Conservation (phyloP, 139 green algal species). For the Deuterostichococcus epilithicus region DNA sequence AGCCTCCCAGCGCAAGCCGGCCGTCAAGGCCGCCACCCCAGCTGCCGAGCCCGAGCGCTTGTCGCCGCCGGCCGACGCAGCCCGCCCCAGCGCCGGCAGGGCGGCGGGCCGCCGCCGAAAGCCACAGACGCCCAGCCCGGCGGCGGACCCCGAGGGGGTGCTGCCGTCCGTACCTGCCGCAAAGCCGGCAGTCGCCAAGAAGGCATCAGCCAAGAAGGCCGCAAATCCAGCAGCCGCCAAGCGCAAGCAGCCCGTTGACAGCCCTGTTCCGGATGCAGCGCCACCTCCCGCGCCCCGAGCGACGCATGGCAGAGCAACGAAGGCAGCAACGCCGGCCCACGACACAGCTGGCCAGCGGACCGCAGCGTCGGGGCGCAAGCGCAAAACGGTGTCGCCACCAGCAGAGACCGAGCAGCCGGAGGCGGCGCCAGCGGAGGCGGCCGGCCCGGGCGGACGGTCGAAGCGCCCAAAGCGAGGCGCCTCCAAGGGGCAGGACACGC, state of each 20-base stretch:
- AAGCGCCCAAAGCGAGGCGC: no score
- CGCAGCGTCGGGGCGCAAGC: not conserved
- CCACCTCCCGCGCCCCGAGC: no score
- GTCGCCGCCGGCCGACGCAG: no score
- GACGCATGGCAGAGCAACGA: not conserved
- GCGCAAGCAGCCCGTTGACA: not conserved
- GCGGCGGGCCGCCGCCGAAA: not conserved
- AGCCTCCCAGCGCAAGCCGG: no score
- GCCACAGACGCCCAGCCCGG: not conserved
- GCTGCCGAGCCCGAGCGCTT: no score
- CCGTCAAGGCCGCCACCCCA: not conserved
- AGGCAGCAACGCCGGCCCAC: no score
- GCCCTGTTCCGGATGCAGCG: not conserved
- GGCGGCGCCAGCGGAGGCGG: not conserved
- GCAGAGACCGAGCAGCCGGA: not conserved
- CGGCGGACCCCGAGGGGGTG: not conserved
- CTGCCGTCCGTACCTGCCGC: no score
- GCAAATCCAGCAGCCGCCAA: not conserved
- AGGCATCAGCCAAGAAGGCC: not conserved
- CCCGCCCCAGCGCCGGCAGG: not conserved
- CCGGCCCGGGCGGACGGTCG: no score
- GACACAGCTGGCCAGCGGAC: no score
- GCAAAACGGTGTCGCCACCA: no score
- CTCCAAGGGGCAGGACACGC: not conserved
- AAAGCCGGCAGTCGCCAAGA: not conserved